Conservation (phyloP, 2,329 filamentous ascomycete species). For the Scleromitrula shiraiana region DNA sequence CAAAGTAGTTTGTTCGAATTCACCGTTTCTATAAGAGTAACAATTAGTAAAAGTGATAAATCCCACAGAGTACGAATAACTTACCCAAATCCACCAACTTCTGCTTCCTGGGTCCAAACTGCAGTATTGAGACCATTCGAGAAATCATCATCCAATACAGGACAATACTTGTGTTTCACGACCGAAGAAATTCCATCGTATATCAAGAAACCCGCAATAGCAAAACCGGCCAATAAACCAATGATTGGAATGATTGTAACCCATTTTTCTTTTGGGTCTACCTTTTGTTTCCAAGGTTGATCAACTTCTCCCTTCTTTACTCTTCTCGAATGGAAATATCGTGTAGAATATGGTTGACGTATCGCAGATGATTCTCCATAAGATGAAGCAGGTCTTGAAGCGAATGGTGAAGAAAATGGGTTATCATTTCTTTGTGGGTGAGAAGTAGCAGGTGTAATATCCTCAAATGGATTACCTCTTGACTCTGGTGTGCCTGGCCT, state of each 20-base stretch:
- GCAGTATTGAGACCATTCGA: constrained; percentile 40
- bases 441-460: constrained; percentile 23
- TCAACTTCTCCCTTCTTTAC: constrained; percentile 66
- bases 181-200: constrained; percentile 69
- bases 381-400: constrained; percentile 36
- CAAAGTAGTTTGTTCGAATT: constrained; percentile 71
- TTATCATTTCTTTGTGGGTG: constrained; percentile 13
- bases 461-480: constrained; percentile 24
- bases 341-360: constrained; percentile 14
- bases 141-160: constrained; percentile 44
- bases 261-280: constrained; percentile 77
- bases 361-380: constrained; percentile 35
- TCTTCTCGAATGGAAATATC: constrained; percentile 33
- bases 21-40: constrained; percentile 57
- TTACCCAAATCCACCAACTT: constrained; percentile 33
- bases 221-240: constrained; percentile 62
- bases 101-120: constrained; percentile 43
- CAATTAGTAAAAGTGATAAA: neutral
- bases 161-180: constrained; percentile 57
- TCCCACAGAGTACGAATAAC: constrained; percentile 45
- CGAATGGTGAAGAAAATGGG: constrained; percentile 31
- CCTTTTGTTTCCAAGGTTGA: constrained; percentile 69
- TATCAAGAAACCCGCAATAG: constrained; percentile 60
- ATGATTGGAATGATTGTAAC: constrained; percentile 70
- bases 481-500: constrained; percentile 33